A percentile compares a stretch with the other conserved stretches of the same genome.
Evolutionary conservation across 2,329 filamentous ascomycete species (phyloP).

Genomic region (Colletotrichum sidae): DNA sequence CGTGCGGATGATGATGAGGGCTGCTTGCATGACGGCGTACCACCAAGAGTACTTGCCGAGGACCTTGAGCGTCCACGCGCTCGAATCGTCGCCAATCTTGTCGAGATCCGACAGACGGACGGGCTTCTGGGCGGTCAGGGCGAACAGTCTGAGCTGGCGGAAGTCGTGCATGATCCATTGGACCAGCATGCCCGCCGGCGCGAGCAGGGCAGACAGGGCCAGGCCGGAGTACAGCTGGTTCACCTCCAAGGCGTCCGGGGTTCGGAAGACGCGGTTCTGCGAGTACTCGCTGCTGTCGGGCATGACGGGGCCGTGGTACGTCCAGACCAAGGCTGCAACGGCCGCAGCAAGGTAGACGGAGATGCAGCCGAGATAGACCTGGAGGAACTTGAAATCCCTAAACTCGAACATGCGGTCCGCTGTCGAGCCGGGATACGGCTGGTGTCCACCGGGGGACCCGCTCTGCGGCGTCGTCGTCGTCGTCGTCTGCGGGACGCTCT

Average conservation of each 20-base stretch:
- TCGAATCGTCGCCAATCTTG: slow-evolving; percentile 25
- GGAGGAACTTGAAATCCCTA: slow-evolving; percentile 14
- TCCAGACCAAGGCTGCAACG: slow-evolving; percentile 14
- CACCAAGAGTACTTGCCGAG: slow-evolving; percentile 22
- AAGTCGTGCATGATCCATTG: slow-evolving; percentile 32
- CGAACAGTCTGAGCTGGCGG: slow-evolving; percentile 22
- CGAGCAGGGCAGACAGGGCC: slow-evolving; percentile 18
- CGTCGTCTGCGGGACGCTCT: not conserved
- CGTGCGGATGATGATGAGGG: slow-evolving; percentile 18
- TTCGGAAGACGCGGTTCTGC: slow-evolving; percentile 21
- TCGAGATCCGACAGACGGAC: slow-evolving; percentile 16
- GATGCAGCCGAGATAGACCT: slow-evolving; percentile 22
- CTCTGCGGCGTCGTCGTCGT: not conserved
- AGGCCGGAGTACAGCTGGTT: slow-evolving; percentile 29
- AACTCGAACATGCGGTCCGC: slow-evolving; percentile 27
- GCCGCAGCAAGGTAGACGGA: slow-evolving; percentile 11
- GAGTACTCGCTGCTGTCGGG: not conserved
- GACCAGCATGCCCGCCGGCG: slow-evolving; percentile 26
- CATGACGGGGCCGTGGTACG: slow-evolving; percentile 18
- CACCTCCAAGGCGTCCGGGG: slow-evolving; percentile 14
- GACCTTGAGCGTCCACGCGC: slow-evolving; percentile 11
- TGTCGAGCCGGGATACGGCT: slow-evolving; percentile 7
- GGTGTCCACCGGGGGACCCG: not conserved
- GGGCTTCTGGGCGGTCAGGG: slow-evolving; percentile 19
- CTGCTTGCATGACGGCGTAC: slow-evolving; percentile 25